Evolutionary conservation across 2,329 filamentous ascomycete species (phyloP).

Genomic region (Epichloe sibirici): DNA sequence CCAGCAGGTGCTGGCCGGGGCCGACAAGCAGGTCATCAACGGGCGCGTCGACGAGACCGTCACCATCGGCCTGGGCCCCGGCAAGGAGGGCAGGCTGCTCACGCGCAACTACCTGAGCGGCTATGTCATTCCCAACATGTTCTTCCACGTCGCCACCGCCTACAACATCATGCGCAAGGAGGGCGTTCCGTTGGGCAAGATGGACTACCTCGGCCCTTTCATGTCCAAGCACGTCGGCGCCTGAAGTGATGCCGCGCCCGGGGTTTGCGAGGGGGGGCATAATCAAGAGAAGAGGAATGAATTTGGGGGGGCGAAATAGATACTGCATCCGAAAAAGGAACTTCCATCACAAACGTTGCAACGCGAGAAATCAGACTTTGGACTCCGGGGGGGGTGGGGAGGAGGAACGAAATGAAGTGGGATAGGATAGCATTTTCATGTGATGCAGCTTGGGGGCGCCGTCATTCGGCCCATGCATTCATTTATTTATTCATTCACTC

Average conservation of each 20-base stretch:
- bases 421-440: too few species aligned
- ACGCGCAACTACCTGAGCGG: slow-evolving; percentile 30
- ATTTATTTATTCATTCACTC: too few species aligned
- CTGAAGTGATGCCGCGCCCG: neutral
- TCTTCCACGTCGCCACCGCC: slow-evolving; percentile 48
- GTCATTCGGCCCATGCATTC: too few species aligned
- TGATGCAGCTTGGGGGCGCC: too few species aligned
- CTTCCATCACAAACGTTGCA: too few species aligned
- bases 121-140: slow-evolving; percentile 47
- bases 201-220: slow-evolving; percentile 35
- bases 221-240: slow-evolving; percentile 9
- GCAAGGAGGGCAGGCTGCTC: slow-evolving; percentile 14
- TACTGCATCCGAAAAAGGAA: too few species aligned
- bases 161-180: slow-evolving; percentile 50
- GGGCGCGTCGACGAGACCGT: slow-evolving; percentile 17
- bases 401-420: too few species aligned
- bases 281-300: too few species aligned
- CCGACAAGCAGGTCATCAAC: slow-evolving; percentile 22
- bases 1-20: slow-evolving; percentile 18
- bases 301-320: too few species aligned
- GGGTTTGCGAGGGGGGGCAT: too few species aligned
- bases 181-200: slow-evolving; percentile 51
- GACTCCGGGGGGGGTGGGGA: too few species aligned
- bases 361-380: too few species aligned
- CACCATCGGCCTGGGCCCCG: slow-evolving; percentile 19